Conservation (phyloP, 208 protist genomes). For the Leishmania aethiopica region DNA sequence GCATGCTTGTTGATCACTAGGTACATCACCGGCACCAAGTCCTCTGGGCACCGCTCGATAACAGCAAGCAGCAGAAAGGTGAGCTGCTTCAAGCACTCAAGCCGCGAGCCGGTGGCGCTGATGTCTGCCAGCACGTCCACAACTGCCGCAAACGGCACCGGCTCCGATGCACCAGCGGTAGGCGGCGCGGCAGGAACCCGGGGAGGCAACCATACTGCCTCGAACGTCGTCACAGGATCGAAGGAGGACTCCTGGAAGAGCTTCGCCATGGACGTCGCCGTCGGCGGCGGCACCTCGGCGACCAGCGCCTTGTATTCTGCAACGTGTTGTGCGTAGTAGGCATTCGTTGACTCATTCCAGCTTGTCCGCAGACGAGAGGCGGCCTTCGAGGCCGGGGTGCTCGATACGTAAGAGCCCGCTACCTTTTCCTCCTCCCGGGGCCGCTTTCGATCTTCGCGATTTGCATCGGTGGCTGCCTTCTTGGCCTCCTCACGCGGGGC, state of each 20-base stretch:
- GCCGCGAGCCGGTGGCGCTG: constrained; percentile 79
- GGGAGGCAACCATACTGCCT: constrained; percentile 49
- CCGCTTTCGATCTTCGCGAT: constrained; percentile 15
- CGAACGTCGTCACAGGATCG: constrained; percentile 39
- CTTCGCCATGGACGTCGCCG: constrained; percentile 79
- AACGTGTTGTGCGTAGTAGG: constrained; percentile 26
- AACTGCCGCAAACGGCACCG: constrained; percentile 77
- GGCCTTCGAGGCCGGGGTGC: background rate
- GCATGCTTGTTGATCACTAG: constrained; percentile 96
- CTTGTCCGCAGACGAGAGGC: background rate
- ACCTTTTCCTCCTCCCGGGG: constrained; percentile 12
- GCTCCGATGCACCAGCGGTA: constrained; percentile 8
- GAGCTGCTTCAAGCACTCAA: constrained; percentile 90
- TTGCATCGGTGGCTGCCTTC: background rate
- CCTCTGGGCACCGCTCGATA: constrained; percentile 77
- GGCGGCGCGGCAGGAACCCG: background rate
- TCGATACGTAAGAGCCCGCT: background rate
- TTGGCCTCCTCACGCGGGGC: background rate
- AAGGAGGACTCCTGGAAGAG: constrained; percentile 57
- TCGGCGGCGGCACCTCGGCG: constrained; percentile 32
- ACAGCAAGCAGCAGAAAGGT: constrained; percentile 87
- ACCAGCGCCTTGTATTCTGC: constrained; percentile 33
- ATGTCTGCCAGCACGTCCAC: constrained; percentile 84
- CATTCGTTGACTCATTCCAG: constrained; percentile 22
- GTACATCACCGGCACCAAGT: constrained; percentile 93